These are phyloP conservation scores for Cladosporium sphaerospermum DNA, from an alignment of 2,329 filamentous ascomycete genomes.

Conservation along the genomic window DNA sequence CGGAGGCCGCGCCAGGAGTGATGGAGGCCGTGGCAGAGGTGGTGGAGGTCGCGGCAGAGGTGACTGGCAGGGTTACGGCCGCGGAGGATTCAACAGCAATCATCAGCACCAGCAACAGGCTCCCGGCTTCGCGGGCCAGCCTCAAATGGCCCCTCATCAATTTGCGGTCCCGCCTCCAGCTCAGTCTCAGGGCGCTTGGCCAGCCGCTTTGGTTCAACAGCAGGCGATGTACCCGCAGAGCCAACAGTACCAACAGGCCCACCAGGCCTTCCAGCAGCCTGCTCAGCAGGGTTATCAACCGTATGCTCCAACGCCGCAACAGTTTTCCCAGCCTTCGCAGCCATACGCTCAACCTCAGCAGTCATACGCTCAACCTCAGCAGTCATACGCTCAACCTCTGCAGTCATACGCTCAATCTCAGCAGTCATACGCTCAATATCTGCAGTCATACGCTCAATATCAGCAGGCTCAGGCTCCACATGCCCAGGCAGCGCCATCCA, in stretches of 20 bases:
- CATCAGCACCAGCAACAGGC: conserved; percentile 7
- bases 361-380: conserved; percentile 18
- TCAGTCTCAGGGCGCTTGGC: background rate
- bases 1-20: conserved; percentile 12
- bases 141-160: background rate
- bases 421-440: conserved; percentile 18
- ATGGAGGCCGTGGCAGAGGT: too few species aligned
- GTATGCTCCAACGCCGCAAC: conserved; percentile 16
- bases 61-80: conserved; percentile 19
- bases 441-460: conserved; percentile 16
- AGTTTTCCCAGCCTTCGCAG: conserved; percentile 17
- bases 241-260: conserved; percentile 22
- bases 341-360: conserved; percentile 19
- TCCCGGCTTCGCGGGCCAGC: background rate
- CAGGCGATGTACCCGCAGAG: background rate
- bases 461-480: background rate
- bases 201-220: background rate
- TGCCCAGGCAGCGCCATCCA: conserved; percentile 15
- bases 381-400: conserved; percentile 17
- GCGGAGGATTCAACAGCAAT: conserved; percentile 18
- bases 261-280: conserved; percentile 21
- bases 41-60: conserved; percentile 20
- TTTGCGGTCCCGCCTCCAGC: background rate
- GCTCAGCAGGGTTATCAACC: conserved; percentile 23
- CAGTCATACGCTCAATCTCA: conserved; percentile 13